Conservation (phyloP, 164 flowering plant species). For the Nelumbo lutea region DNA sequence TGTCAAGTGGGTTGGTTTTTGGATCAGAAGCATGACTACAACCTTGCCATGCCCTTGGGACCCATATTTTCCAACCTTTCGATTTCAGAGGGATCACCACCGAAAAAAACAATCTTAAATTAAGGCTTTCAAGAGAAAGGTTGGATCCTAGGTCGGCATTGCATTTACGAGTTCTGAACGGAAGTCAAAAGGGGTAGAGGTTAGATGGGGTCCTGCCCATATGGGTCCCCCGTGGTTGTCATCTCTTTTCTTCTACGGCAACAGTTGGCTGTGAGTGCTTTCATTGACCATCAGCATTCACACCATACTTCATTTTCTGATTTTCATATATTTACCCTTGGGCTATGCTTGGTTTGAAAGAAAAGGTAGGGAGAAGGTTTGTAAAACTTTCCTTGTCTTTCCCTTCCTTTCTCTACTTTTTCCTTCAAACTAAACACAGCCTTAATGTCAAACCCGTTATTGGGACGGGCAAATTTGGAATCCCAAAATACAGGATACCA, state of each 20-base stretch:
- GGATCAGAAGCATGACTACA: background rate
- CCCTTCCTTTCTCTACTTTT: no score
- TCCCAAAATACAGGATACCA: no score
- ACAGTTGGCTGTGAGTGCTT: no score
- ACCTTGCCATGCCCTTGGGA: background rate
- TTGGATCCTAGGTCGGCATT: slow-evolving; percentile 63
- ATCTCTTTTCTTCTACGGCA: slow-evolving; percentile 4
- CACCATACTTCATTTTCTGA: no score
- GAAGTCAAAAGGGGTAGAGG: slow-evolving; percentile 60
- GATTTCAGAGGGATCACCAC: background rate
- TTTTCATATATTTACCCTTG: no score
- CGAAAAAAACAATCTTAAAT: background rate
- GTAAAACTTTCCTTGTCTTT: no score
- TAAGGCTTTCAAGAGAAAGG: slow-evolving; percentile 41
- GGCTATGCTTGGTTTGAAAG: no score
- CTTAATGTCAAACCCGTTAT: no score
- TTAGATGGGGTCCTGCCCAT: slow-evolving; percentile 49
- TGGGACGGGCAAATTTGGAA: no score
- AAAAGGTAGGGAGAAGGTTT: no score
- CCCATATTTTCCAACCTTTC: background rate
- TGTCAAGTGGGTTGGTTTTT: background rate
- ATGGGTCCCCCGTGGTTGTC: slow-evolving; percentile 59
- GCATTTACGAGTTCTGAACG: slow-evolving; percentile 80
- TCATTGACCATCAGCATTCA: no score
- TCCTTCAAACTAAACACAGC: no score